phyloP scores from a whole-genome alignment of 78 protist species.

The Tieghemostelium lacteum region DNA sequence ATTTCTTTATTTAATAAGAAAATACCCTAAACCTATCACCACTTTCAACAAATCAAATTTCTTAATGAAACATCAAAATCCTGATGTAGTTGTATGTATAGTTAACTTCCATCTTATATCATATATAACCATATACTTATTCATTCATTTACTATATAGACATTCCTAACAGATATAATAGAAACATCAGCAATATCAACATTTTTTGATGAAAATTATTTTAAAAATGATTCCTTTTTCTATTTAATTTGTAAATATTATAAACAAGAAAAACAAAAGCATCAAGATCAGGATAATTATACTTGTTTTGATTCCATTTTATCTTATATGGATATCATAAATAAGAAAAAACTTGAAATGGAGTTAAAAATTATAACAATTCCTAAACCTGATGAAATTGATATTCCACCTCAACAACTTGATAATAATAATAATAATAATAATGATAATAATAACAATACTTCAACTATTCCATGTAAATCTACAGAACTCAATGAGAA shows the following conservation, averaged over 20 bases:
- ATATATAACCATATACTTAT: not conserved
- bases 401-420: not conserved
- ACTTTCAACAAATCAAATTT: conserved; percentile 71
- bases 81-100: conserved; percentile 51
- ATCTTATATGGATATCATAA: too few relatives aligned
- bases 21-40: conserved; percentile 74
- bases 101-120: not conserved
- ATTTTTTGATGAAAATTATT: conserved; percentile 52
- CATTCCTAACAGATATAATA: conserved; percentile 43
- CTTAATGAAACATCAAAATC: conserved; percentile 52
- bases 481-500: not conserved
- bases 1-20: conserved; percentile 45
- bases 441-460: not conserved
- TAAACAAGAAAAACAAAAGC: not conserved
- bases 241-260: conserved; percentile 37
- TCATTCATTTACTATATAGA: conserved; percentile 1
- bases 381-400: not conserved
- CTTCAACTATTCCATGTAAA: conserved; percentile 22
- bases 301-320: too few relatives aligned
- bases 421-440: not conserved
- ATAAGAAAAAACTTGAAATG: too few relatives aligned
- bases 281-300: too few relatives aligned
- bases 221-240: conserved; percentile 5
- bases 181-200: conserved; percentile 75
- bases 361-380: too few relatives aligned